A percentile compares a stretch with the other conserved stretches of the same genome.
phyloP scores from a whole-genome alignment of 202 grass and related monocot genomes.

The Hordeum pubiflorum region DNA sequence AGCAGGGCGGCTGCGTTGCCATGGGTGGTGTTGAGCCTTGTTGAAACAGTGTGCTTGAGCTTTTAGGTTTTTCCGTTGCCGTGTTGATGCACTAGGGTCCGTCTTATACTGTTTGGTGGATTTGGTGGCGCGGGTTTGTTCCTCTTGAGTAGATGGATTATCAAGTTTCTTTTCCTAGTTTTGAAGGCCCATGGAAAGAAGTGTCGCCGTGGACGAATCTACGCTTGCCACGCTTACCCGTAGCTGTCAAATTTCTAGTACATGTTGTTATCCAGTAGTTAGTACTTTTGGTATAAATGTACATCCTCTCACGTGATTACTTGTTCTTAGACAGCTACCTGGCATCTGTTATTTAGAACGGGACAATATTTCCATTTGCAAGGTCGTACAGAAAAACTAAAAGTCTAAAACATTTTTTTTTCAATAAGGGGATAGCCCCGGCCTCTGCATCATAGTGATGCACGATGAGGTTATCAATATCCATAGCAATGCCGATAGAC shows the following conservation, averaged over 20 bases:
- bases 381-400: too few species aligned
- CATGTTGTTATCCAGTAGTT: background rate
- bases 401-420: too few species aligned
- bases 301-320: background rate
- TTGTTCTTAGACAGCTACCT: background rate
- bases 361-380: background rate
- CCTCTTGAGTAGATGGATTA: background rate
- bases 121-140: constrained; percentile 2
- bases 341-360: background rate
- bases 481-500: background rate
- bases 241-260: background rate
- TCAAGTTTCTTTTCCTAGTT: background rate
- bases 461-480: background rate
- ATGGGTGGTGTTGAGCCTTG: background rate
- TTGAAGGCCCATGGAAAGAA: background rate
- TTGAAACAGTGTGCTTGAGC: background rate
- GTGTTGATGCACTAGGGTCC: background rate
- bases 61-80: background rate
- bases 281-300: background rate
- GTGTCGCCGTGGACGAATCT: background rate
- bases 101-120: background rate
- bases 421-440: too few species aligned
- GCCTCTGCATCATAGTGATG: too few species aligned
- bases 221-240: background rate
- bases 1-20: constrained; percentile 19